phyloP scores from a whole-genome alignment of 2,329 filamentous ascomycete species.

The Claviceps cyperi region DNA sequence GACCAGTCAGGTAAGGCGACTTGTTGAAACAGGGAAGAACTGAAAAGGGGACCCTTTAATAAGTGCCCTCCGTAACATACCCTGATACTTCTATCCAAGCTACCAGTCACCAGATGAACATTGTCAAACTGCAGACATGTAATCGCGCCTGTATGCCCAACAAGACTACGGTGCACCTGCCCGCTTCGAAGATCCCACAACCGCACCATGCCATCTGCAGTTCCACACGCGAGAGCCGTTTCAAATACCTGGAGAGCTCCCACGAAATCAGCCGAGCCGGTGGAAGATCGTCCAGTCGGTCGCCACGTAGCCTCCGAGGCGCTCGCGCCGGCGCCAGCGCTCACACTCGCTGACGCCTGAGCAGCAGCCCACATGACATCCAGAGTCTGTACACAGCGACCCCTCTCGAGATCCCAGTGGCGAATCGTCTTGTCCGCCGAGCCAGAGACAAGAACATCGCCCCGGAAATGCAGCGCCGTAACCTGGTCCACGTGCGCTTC shows the following conservation, averaged over 20 bases:
- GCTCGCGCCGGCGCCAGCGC: slow-evolving; percentile 32
- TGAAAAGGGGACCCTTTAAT: too few species aligned
- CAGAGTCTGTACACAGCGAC: slow-evolving; percentile 92
- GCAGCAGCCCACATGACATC: slow-evolving; percentile 97
- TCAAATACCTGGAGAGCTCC: slow-evolving; percentile 93
- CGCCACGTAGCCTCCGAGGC: slow-evolving; percentile 55
- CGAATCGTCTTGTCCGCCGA: slow-evolving; percentile 94
- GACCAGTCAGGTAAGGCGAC: too few species aligned
- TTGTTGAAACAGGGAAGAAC: too few species aligned
- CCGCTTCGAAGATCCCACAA: slow-evolving; percentile 94
- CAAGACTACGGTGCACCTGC: slow-evolving; percentile 89
- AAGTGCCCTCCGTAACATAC: slow-evolving; percentile 39
- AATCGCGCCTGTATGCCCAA: slow-evolving; percentile 89
- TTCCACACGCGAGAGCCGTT: slow-evolving; percentile 86
- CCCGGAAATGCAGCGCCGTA: slow-evolving; percentile 81
- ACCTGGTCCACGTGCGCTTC: slow-evolving; percentile 88
- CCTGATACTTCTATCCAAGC: slow-evolving; percentile 80
- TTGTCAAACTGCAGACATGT: slow-evolving; percentile 95
- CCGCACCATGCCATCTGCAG: slow-evolving; percentile 91
- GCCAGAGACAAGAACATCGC: slow-evolving; percentile 82
- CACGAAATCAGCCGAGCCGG: slow-evolving; percentile 74
- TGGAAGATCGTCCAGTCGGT: slow-evolving; percentile 46
- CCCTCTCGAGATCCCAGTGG: slow-evolving; percentile 95
- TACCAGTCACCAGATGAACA: slow-evolving; percentile 85
- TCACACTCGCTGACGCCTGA: slow-evolving; percentile 61